Evolutionary conservation across 306 rosid genomes (phyloP).

Genomic region (Cicer pinnatifidum): DNA sequence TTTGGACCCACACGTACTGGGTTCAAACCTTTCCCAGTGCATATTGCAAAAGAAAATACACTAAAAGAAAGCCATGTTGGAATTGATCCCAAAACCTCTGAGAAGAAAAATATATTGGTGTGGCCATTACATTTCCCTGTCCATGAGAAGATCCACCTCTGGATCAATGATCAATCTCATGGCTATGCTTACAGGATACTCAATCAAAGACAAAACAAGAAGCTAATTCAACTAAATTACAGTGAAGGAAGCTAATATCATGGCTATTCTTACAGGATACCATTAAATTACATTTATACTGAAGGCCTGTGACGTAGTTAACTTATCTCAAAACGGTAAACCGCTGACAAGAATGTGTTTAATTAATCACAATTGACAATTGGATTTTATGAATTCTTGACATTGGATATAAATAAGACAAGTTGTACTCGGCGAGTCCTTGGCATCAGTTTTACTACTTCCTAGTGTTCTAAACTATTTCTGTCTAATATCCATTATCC

Average conservation of each 20-base stretch:
- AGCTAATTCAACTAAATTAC: slow-evolving; percentile 13
- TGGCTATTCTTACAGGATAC: neutral
- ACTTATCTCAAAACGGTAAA: slow-evolving; percentile 24
- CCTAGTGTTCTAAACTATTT: neutral
- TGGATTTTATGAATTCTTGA: neutral
- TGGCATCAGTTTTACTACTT: slow-evolving; percentile 23
- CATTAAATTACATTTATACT: neutral
- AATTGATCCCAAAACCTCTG: neutral
- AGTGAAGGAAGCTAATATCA: neutral
- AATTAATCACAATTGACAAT: neutral
- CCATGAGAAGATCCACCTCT: neutral
- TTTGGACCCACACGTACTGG: neutral
- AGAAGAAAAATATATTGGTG: neutral
- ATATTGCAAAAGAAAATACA: no score
- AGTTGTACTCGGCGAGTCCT: slow-evolving; percentile 10
- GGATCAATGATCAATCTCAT: neutral
- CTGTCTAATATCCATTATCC: slow-evolving; percentile 10
- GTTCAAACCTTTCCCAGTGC: neutral
- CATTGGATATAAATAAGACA: neutral
- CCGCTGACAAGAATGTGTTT: neutral
- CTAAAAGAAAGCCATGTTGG: no score
- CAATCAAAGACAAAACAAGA: neutral
- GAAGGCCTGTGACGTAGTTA: neutral
- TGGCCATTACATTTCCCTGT: neutral
- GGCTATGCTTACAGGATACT: neutral